These are phyloP conservation scores for Dothiorella sarmentorum DNA, from an alignment of 2,329 filamentous ascomycete species.

Conservation along the genomic window DNA sequence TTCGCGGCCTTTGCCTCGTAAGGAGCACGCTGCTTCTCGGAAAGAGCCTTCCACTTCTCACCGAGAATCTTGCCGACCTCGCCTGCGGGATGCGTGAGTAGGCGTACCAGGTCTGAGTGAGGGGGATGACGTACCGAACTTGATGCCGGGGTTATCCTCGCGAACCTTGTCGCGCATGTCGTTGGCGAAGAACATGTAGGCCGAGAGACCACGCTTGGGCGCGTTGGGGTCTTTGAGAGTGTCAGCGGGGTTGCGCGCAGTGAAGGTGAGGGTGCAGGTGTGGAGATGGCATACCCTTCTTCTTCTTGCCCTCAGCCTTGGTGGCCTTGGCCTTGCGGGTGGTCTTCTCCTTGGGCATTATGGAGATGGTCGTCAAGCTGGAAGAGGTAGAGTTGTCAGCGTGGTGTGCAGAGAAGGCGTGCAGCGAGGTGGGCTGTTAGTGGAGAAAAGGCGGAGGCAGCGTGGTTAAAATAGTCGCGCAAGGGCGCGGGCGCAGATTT, in stretches of 20 bases:
- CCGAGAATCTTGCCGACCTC: conserved; percentile 98
- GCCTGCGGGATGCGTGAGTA: conserved; percentile 47
- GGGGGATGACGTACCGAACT: conserved; percentile 66
- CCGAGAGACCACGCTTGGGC: conserved; percentile 97
- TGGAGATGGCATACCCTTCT: conserved; percentile 57
- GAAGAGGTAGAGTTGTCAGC: neutral
- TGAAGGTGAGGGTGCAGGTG: neutral
- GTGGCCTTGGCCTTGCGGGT: conserved; percentile 59
- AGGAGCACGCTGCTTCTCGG: conserved; percentile 85
- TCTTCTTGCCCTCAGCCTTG: conserved; percentile 60
- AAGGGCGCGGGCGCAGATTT: neutral
- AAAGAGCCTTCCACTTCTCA: conserved; percentile 97
- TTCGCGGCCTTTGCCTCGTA: conserved; percentile 95
- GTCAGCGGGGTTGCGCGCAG: conserved; percentile 20
- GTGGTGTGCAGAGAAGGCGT: conserved; percentile 1
- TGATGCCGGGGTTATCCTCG: conserved; percentile 96
- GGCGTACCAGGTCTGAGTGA: neutral
- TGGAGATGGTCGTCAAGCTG: conserved; percentile 9
- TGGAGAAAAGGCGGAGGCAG: neutral
- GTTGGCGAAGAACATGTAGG: conserved; percentile 99
- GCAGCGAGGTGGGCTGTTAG: neutral
- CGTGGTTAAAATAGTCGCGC: conserved; percentile 16
- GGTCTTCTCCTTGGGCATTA: conserved; percentile 67
- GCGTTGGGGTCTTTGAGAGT: conserved; percentile 79
- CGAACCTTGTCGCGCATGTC: conserved; percentile 98